Evolutionary conservation across 2,329 filamentous ascomycete species (phyloP).

Genomic region (Curvularia spicifera): DNA sequence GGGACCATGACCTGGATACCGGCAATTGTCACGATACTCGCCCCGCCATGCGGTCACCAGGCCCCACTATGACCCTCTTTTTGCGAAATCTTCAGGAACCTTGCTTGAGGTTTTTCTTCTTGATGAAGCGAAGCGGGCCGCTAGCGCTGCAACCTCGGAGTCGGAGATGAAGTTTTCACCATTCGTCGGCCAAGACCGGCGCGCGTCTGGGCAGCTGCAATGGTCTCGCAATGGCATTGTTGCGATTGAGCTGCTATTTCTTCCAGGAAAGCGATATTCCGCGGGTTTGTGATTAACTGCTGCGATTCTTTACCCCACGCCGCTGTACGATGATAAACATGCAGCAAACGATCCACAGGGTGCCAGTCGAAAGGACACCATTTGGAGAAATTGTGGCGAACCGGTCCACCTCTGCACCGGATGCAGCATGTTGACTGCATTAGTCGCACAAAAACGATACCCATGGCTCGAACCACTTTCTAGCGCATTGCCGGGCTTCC

Average conservation of each 20-base stretch:
- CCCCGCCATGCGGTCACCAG: constrained; percentile 12
- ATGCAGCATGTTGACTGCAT: neutral
- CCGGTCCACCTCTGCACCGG: neutral
- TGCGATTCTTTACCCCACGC: neutral
- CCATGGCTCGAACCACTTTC: constrained; percentile 1
- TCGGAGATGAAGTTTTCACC: constrained; percentile 21
- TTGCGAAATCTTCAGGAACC: constrained; percentile 24
- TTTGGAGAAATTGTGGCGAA: constrained; percentile 9
- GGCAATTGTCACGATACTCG: constrained; percentile 14
- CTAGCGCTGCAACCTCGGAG: constrained; percentile 35
- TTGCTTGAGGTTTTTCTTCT: constrained; percentile 21
- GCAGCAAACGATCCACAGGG: neutral
- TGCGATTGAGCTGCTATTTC: neutral
- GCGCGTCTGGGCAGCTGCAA: constrained; percentile 1
- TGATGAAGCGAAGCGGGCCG: constrained; percentile 23
- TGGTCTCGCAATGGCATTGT: neutral
- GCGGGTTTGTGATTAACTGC: neutral
- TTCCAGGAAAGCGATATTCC: neutral
- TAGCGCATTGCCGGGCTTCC: neutral
- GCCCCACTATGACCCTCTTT: constrained; percentile 33
- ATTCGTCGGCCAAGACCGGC: constrained; percentile 34
- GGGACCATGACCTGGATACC: constrained; percentile 5
- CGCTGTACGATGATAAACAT: neutral
- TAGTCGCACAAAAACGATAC: constrained; percentile 1
- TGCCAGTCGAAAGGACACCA: neutral